Conservation (phyloP, 2,329 filamentous ascomycete genomes). For the Beauveria sp. region DNA sequence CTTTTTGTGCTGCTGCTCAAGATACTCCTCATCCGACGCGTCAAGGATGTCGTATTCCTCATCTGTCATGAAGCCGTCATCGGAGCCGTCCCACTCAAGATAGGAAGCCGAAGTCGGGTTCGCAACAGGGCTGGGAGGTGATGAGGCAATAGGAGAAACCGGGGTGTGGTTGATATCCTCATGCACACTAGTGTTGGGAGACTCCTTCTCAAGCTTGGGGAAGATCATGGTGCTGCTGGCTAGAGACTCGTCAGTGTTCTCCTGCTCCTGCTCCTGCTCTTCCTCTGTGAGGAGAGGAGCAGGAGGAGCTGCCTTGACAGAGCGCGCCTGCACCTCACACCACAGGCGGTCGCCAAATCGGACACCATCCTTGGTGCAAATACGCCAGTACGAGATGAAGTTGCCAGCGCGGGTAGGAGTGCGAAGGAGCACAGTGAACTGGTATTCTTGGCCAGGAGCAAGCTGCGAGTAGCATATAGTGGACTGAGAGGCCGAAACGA, state of each 20-base stretch:
- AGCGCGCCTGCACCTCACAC: constrained; percentile 77
- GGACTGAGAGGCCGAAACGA: constrained; percentile 74
- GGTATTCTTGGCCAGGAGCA: constrained; percentile 63
- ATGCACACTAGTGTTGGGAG: constrained; percentile 72
- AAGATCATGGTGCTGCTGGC: constrained; percentile 77
- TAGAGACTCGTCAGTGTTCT: constrained; percentile 14
- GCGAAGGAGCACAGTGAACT: constrained; percentile 80
- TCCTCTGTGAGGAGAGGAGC: constrained; percentile 19
- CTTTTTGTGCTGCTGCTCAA: constrained; percentile 46
- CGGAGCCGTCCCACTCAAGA: constrained; percentile 52
- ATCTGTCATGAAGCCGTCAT: constrained; percentile 82
- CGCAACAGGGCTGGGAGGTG: constrained; percentile 20
- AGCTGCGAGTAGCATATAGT: constrained; percentile 65
- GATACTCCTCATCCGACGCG: constrained; percentile 82
- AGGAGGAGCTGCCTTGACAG: constrained; percentile 26
- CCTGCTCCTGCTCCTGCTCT: constrained; percentile 23
- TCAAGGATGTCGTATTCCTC: constrained; percentile 98
- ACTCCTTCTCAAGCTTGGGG: constrained; percentile 92
- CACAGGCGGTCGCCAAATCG: constrained; percentile 91
- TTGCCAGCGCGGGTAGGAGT: constrained; percentile 70
- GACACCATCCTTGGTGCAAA: constrained; percentile 71
- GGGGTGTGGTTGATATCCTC: constrained; percentile 39
- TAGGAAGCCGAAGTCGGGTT: constrained; percentile 38
- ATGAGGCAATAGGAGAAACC: constrained; percentile 34
- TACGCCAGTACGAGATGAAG: constrained; percentile 91